Conservation (phyloP, 2,329 filamentous ascomycete species). For the Lasiodiplodia theobromae region DNA sequence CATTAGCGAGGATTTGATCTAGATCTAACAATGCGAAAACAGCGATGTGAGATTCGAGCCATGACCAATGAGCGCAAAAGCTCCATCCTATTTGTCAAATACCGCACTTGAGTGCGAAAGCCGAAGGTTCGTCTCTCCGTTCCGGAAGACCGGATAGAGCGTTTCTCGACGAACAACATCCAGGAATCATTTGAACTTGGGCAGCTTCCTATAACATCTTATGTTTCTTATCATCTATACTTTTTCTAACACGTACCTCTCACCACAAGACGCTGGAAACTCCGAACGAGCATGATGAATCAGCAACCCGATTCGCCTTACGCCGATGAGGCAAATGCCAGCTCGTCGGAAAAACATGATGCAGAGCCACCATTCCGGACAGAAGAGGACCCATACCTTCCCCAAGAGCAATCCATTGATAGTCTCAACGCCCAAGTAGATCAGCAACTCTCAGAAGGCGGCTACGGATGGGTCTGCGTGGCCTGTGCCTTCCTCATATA, state of each 20-base stretch:
- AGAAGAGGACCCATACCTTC: background rate
- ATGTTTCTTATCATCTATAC: background rate
- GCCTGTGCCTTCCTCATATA: constrained; percentile 39
- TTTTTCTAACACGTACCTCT: background rate
- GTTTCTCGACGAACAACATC: background rate
- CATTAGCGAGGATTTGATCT: background rate
- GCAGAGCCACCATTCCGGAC: background rate
- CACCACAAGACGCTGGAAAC: background rate
- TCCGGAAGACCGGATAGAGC: background rate
- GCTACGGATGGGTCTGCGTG: constrained; percentile 47
- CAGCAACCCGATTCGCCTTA: background rate
- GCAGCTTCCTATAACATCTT: background rate
- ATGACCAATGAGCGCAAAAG: background rate
- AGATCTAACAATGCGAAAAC: background rate
- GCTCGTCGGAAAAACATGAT: background rate
- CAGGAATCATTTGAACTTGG: background rate
- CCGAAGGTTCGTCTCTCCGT: background rate
- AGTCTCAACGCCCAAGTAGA: background rate
- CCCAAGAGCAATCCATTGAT: background rate
- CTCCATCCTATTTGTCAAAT: background rate
- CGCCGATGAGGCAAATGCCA: background rate
- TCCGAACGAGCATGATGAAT: background rate
- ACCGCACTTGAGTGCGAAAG: background rate
- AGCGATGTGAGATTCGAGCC: background rate
- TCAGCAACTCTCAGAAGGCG: constrained; percentile 38